Conservation (phyloP, 148 eudicot genomes). For the Vaccinium vitisidaea region DNA sequence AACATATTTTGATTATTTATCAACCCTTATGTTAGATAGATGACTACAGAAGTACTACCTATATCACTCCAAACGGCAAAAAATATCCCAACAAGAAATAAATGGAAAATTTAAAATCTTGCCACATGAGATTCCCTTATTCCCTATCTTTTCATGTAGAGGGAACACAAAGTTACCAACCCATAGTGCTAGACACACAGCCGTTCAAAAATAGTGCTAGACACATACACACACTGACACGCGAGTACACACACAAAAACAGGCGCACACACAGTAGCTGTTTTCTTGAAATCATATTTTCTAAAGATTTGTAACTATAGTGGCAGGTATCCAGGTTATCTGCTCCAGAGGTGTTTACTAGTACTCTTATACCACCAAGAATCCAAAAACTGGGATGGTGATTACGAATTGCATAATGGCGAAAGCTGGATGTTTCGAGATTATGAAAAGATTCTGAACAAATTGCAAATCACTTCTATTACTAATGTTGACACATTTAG, state of each 20-base stretch:
- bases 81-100: background rate
- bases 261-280: background rate
- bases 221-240: background rate
- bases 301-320: background rate
- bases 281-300: background rate
- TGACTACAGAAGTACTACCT: slow-evolving; percentile 1
- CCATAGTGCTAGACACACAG: background rate
- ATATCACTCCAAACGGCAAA: background rate
- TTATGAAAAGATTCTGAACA: background rate
- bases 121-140: background rate
- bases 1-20: no score
- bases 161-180: background rate
- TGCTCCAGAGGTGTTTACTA: background rate
- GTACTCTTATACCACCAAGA: background rate
- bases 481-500: background rate
- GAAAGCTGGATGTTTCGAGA: background rate
- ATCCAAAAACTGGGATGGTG: background rate
- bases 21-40: background rate
- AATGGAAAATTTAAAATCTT: background rate
- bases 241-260: no score
- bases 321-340: background rate
- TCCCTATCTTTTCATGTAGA: background rate
- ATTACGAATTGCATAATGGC: background rate
- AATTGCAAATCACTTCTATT: background rate
- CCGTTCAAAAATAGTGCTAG: background rate